These are phyloP conservation scores for Zygotorulaspora florentina DNA, from an alignment of 805 yeast species.

Conservation along the genomic window DNA sequence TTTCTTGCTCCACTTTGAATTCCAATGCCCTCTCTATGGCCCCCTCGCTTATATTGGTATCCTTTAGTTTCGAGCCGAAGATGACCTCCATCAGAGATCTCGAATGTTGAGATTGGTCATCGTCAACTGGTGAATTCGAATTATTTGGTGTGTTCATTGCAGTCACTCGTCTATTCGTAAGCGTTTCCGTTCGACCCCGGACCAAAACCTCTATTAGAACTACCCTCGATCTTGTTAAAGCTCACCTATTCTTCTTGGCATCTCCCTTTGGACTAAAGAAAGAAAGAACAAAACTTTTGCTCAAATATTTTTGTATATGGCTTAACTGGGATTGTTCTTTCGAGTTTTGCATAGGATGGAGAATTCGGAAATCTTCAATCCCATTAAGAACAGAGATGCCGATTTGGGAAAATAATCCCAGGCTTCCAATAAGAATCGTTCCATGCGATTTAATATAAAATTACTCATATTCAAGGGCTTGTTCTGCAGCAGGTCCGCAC, in stretches of 20 bases:
- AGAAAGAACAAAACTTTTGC: not conserved
- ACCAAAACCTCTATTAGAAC: not conserved
- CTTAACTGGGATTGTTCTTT: not conserved
- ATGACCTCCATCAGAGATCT: conserved; percentile 30
- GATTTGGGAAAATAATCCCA: not conserved
- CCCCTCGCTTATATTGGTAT: conserved; percentile 44
- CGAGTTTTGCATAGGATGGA: conserved; percentile 3
- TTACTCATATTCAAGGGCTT: not conserved
- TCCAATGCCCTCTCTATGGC: conserved; percentile 56
- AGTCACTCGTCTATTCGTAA: not conserved
- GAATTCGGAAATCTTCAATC: not conserved
- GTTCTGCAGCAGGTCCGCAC: not conserved
- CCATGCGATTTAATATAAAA: not conserved
- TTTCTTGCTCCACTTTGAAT: conserved; percentile 68
- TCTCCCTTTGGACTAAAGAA: not conserved
- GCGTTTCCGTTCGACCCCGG: not conserved
- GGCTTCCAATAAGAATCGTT: not conserved
- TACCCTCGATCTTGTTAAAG: too few species aligned
- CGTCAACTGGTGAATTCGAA: conserved; percentile 7
- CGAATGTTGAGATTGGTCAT: conserved; percentile 7
- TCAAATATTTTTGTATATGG: not conserved
- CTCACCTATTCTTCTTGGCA: not conserved
- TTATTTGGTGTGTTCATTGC: conserved; percentile 12
- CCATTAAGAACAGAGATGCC: not conserved
- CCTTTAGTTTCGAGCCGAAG: conserved; percentile 49